Evolutionary conservation across 2,329 filamentous ascomycete species (phyloP), one percentile per base, ranked within the genome.

Genomic region (Pseudopyricularia cyperi): DNA sequence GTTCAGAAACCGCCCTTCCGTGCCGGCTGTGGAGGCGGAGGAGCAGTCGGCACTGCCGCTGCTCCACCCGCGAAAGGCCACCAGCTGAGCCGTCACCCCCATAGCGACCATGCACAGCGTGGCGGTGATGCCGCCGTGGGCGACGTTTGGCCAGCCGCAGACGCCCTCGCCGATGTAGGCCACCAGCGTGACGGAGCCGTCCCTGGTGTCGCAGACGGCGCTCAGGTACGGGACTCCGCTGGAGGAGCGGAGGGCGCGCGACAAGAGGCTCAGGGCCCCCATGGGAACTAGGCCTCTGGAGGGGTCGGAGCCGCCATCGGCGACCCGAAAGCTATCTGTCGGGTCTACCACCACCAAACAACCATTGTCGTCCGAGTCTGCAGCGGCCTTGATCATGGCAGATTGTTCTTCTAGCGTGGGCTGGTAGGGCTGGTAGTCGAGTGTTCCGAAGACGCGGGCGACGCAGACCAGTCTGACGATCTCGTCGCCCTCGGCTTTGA

Each of bases 91-190:
- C 5, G 22, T 12, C 17, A 15, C 7, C 22, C 8, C 9, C 19
- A 44, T 44, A 19, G 24, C 22, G 3, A 19, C 2, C 39, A 14
- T 17, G 39, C 22, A 1, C 3, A 87, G 64, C 1, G 82, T 88
- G 7, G 82, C 83, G 48, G 86, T 72, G 7, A 75, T 71, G 14
- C 86, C 86, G 52, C 86, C 86, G 67, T 91, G 86, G 50, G 81
- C 79, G 39, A 86, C 71, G 12, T 77, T 75, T 1, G 85, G 85
- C 83, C 84, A 90, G 4, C 87, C 85, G 48, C 75, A 71, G 19
- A 84, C 62, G 1, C 71, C 77, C n/a, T 71, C 64, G 7, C 86
- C 87, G 52, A 89, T 74, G 70, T 75, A 85, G 4, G 89, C 69
- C n/a, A 89, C 72, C 49, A 73, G 76, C 11, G 83, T 68, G 33